phyloP scores from a whole-genome alignment of 2,329 filamentous ascomycete genomes.

The Fusarium scirpi region DNA sequence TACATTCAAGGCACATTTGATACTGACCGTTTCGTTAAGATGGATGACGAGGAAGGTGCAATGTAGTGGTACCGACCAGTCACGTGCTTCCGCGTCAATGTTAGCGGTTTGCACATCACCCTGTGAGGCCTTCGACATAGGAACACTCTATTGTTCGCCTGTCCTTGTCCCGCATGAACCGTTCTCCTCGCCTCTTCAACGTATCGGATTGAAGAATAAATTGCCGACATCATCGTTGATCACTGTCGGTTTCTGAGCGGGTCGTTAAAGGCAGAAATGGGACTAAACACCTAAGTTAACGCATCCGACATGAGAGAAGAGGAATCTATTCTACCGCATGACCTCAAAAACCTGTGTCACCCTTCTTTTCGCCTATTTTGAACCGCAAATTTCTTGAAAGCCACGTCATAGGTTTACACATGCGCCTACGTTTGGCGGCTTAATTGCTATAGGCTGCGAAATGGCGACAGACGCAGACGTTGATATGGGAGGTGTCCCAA shows the following conservation, averaged over 20 bases:
- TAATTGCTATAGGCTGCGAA: not conserved
- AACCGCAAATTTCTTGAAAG: not conserved
- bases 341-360: slow-evolving; percentile 19
- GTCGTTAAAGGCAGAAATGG: slow-evolving; percentile 18
- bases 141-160: not conserved
- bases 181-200: not conserved
- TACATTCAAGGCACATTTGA: not conserved
- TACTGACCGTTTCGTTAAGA: not conserved
- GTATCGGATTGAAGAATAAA: slow-evolving; percentile 6
- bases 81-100: slow-evolving; percentile 15
- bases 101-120: slow-evolving; percentile 4
- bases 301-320: slow-evolving; percentile 31
- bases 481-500: slow-evolving; percentile 27
- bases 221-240: not conserved
- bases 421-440: not conserved
- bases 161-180: slow-evolving; percentile 36
- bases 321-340: slow-evolving; percentile 17
- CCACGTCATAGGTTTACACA: slow-evolving; percentile 6
- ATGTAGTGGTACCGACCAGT: not conserved
- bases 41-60: slow-evolving; percentile 7
- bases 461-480: slow-evolving; percentile 59
- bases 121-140: slow-evolving; percentile 21
- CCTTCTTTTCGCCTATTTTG: not conserved
- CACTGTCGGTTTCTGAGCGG: slow-evolving; percentile 3
- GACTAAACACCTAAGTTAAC: slow-evolving; percentile 12